Evolutionary conservation across 495 filamentous ascomycete genomes (phyloP), one percentile per base, ranked within the genome.

Genomic region (Penicillium bialowiezense): DNA sequence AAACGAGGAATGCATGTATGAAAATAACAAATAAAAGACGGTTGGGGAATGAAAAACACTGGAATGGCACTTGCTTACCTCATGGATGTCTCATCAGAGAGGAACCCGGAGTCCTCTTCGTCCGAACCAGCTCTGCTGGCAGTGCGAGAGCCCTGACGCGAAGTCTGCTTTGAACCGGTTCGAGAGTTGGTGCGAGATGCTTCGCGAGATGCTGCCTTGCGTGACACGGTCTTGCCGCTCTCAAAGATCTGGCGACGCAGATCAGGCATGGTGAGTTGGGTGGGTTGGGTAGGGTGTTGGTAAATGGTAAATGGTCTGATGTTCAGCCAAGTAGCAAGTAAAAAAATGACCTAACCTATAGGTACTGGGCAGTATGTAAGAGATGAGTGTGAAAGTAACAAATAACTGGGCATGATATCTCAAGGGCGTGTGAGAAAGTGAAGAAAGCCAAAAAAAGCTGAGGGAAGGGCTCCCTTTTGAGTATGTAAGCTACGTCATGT

Each of bases 211-310:
- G 83, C 85, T 6, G 91, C 91, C 71, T 96, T 96, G 62, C 86
- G 84, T 29, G 93, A 97, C 41, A 93, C 77, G 29, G 92, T 98
- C 75, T 98, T 98, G 64, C 84, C 83, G 71, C 85, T 88, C 74
- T 91, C 88, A 9, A 75, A 58, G 28, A 88, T 90, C 65, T 88
- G 88, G 62, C 91, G 85, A 58, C 89, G 81, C 44, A 97, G 80
- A 59, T 76, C 73, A 17, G 70, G 72, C 72, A 75, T 75, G 46
- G 13, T 67, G 50, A 41, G 18, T 21, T 50, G 19, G 29, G 26
- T 8, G 21, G 55, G 51, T 45, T 48, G 20, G 44, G 41, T 50
- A 51, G 18, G n/a, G n/a, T n/a, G n/a, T n/a, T n/a, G n/a, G n/a
- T n/a, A n/a, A n/a, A n/a, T n/a, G n/a, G n/a, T n/a, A 29, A 41